phyloP scores from a whole-genome alignment of 345 rosid genomes.

The Erucastrum elatum region DNA sequence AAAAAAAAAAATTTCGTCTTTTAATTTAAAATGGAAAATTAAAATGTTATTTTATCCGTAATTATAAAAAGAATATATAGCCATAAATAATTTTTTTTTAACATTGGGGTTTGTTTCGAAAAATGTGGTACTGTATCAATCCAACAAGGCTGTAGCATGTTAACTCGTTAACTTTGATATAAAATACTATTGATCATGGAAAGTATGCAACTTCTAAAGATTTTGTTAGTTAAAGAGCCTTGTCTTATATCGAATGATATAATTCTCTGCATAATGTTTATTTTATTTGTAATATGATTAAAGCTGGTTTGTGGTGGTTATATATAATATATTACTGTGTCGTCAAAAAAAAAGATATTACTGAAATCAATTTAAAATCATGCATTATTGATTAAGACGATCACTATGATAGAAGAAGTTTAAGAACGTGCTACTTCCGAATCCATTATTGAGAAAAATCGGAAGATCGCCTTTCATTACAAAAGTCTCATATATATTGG shows the following conservation, averaged over 20 bases:
- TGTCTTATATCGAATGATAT: not conserved
- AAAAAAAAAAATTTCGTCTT: too few species aligned
- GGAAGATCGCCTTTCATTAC: not conserved
- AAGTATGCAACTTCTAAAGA: constrained; percentile 12
- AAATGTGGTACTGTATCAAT: not conserved
- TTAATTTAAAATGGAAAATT: not conserved
- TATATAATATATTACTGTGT: too few species aligned
- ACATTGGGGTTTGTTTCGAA: not conserved
- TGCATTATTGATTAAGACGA: constrained; percentile 8
- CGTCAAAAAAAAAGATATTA: too few species aligned
- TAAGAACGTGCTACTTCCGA: not conserved
- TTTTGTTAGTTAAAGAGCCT: not conserved
- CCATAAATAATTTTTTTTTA: not conserved
- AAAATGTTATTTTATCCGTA: not conserved
- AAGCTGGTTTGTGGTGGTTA: constrained; percentile 3
- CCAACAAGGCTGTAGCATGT: constrained; percentile 7
- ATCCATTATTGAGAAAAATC: not conserved
- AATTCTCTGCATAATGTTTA: not conserved
- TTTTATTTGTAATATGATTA: constrained; percentile 11
- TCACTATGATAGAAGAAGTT: constrained; percentile 1
- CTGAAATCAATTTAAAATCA: constrained; percentile 1
- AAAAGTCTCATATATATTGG: not conserved
- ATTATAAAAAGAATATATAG: not conserved
- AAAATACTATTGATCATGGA: constrained; percentile 26
- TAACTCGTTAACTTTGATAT: not conserved